Base-by-base conservation (phyloP, 208 protist genomes). In the Leishmania aethiopica region DNA sequence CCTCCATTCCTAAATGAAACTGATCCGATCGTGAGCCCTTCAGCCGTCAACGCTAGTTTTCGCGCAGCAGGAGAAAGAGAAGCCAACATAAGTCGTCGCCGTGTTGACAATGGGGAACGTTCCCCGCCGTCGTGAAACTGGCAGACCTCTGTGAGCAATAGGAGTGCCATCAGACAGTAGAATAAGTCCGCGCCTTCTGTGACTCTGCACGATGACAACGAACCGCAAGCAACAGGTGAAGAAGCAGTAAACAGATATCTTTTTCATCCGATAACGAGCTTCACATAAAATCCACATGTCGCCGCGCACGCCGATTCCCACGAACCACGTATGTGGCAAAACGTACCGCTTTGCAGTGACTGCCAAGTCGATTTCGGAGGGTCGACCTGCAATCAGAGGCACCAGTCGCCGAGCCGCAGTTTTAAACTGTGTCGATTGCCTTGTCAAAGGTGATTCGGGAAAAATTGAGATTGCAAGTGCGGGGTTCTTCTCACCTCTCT, bases 61-160 rank as follows among this genome's bases (percentile, higher is more conserved):
- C 77, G 77, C 32, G 45, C 35, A 45, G 49, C 45, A 19, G 77
- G 62, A 7, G 62, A 80, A 11, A 80, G 77, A 5, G 62, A 69
- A 47, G 47, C 62, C 13, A 60, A 15, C 77, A 80, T 80, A 8
- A 80, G 62, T 19, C n/a, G 3, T 13, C 55, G 77, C 6, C 77
- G 77, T 42, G 1, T 10, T 15, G 5, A 32, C 13, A 51, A 35
- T n/a, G 62, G 28, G 19, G 60, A 37, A 1, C 28, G 45, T 7
- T 8, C 37, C 57, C 28, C 8, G 6, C 2, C 32, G 1, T 69
- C 11, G 11, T n/a, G n/a, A 72, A 80, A 73, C 6, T 13, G 11
- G 40, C 77, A 1, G 0, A 80, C n/a, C 28, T 80, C 77, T 40
- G 13, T 32, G 42, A 80, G 49, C 19, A 80, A 19, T 1, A 7